A percentile compares a stretch with the other conserved stretches of the same genome.
phyloP scores from a whole-genome alignment of 805 yeast genomes.

The Ogataea pini region DNA sequence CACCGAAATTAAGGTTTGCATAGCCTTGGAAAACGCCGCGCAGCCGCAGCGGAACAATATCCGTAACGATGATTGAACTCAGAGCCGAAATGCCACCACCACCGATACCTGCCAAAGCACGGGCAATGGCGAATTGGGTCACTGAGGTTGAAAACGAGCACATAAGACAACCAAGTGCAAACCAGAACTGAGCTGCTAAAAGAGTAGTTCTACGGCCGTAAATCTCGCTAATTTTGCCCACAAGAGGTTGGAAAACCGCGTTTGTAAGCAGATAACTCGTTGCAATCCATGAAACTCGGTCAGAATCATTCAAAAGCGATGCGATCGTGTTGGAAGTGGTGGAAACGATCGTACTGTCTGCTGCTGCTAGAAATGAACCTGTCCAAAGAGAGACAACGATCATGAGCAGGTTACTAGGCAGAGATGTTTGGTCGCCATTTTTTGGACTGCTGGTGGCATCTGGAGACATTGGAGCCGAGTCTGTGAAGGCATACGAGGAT shows the following conservation, averaged over 20 bases:
- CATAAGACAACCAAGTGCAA: constrained; percentile 45
- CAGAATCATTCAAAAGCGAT: constrained; percentile 54
- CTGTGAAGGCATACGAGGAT: neutral
- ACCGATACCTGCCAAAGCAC: constrained; percentile 62
- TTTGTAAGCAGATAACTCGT: constrained; percentile 68
- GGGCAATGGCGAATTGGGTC: constrained; percentile 45
- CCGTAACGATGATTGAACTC: constrained; percentile 54
- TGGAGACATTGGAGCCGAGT: constrained; percentile 11
- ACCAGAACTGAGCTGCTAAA: constrained; percentile 44
- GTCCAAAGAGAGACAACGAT: constrained; percentile 41
- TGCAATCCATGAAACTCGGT: constrained; percentile 66
- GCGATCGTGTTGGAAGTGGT: constrained; percentile 61
- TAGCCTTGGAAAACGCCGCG: constrained; percentile 57
- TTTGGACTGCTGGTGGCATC: constrained; percentile 7
- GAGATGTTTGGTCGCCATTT: neutral
- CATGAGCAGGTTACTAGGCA: constrained; percentile 12
- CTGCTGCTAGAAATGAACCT: constrained; percentile 51
- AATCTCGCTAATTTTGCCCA: constrained; percentile 70
- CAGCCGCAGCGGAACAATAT: constrained; percentile 53
- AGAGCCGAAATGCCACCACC: constrained; percentile 56
- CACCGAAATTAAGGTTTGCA: constrained; percentile 40
- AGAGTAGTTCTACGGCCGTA: constrained; percentile 53
- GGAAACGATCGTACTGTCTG: constrained; percentile 63
- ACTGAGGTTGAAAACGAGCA: constrained; percentile 45
- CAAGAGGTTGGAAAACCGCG: constrained; percentile 73